Percentiles rank a stretch among this genome's conserved stretches.
phyloP scores from a whole-genome alignment of 495 filamentous ascomycete species.

The Aspergillus leporis region DNA sequence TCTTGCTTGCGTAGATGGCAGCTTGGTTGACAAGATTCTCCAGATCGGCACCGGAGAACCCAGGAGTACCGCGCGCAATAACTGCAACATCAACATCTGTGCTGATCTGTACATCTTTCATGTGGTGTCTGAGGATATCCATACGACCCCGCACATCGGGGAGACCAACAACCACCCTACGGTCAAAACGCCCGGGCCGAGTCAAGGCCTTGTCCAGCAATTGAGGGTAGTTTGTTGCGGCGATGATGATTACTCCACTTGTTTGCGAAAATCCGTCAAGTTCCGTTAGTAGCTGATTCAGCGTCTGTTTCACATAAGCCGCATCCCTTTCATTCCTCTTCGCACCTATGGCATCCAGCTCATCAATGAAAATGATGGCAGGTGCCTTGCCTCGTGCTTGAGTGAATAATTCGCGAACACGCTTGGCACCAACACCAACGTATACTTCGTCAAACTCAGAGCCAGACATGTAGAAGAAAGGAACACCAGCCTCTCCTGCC shows the following conservation, averaged over 20 bases:
- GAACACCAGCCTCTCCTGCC: slow-evolving; percentile 94
- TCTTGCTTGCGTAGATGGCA: slow-evolving; percentile 83
- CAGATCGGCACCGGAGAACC: slow-evolving; percentile 91
- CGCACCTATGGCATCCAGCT: slow-evolving; percentile 93
- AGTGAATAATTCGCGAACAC: slow-evolving; percentile 92
- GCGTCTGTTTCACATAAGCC: slow-evolving; percentile 93
- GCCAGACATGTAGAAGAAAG: slow-evolving; percentile 99
- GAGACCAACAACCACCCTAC: slow-evolving; percentile 81
- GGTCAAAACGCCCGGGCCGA: slow-evolving; percentile 92
- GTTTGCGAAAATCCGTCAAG: slow-evolving; percentile 95
- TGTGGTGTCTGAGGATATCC: slow-evolving; percentile 87
- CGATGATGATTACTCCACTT: slow-evolving; percentile 91
- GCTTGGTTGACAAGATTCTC: slow-evolving; percentile 98
- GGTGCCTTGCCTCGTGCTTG: slow-evolving; percentile 86
- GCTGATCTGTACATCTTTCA: slow-evolving; percentile 77
- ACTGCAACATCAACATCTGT: slow-evolving; percentile 78
- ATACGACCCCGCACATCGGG: slow-evolving; percentile 95
- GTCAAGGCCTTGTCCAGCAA: slow-evolving; percentile 92
- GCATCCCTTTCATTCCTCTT: slow-evolving; percentile 92
- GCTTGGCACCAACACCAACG: slow-evolving; percentile 96
- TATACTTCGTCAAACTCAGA: slow-evolving; percentile 98
- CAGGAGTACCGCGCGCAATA: slow-evolving; percentile 82
- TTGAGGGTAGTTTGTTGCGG: slow-evolving; percentile 94
- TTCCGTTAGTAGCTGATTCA: slow-evolving; percentile 98
- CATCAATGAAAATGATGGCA: slow-evolving; percentile 97